Conservation (phyloP, 1,139 yeast genomes). For the Geotrichum klebahnii region DNA sequence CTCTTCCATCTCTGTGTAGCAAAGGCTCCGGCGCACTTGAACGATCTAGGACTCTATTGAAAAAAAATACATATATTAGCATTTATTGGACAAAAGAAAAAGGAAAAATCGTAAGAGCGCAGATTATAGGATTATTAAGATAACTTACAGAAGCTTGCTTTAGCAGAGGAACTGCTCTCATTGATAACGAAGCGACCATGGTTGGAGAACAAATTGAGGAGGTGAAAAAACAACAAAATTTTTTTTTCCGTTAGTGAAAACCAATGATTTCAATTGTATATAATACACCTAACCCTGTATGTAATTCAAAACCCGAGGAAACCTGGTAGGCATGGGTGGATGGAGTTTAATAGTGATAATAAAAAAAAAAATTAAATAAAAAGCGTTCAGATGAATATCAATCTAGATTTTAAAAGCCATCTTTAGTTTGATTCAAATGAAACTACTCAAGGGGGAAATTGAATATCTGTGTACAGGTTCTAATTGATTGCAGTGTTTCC, state of each 20-base stretch:
- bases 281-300: neutral
- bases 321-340: neutral
- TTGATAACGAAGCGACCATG: neutral
- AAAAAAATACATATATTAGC: neutral
- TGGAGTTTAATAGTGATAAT: too few species aligned
- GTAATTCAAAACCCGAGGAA: neutral
- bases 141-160: constrained; percentile 10
- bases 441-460: too few species aligned
- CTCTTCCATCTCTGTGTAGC: constrained; percentile 12
- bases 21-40: neutral
- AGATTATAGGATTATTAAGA: too few species aligned
- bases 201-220: neutral
- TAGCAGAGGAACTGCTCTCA: constrained; percentile 7
- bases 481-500: too few species aligned
- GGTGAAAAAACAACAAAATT: neutral
- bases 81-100: neutral
- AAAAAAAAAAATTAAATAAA: too few species aligned
- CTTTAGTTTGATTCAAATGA: too few species aligned
- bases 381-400: too few species aligned
- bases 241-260: too few species aligned
- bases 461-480: too few species aligned
- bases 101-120: neutral
- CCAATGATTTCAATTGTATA: constrained; percentile 5
- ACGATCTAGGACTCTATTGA: neutral
- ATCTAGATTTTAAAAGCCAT: too few species aligned